Conservation (phyloP, 345 rosid genomes). For the Eucalyptus cloeziana region DNA sequence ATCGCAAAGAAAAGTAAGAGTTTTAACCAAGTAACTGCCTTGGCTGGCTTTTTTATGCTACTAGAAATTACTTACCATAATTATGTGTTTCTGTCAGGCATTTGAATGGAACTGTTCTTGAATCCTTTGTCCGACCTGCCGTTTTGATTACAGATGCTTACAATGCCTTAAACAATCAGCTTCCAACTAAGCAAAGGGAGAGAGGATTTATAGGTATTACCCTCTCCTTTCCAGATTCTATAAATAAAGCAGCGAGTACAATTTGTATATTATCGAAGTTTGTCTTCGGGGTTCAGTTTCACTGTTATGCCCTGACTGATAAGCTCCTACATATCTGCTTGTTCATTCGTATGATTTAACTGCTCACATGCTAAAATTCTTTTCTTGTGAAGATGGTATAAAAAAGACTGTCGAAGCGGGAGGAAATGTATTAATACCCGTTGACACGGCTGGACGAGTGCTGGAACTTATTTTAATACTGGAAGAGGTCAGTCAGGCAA, state of each 20-base stretch:
- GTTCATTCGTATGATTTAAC: not conserved
- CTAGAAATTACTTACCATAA: not conserved
- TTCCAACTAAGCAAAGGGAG: slow-evolving; percentile 79
- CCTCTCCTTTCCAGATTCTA: not conserved
- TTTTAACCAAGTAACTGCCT: slow-evolving; percentile 1
- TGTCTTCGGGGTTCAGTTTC: not conserved
- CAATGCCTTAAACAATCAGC: slow-evolving; percentile 79
- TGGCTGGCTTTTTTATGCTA: not conserved
- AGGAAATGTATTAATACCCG: slow-evolving; percentile 89
- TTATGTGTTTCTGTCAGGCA: slow-evolving; percentile 47
- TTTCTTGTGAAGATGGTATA: slow-evolving; percentile 27
- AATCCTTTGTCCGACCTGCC: slow-evolving; percentile 91
- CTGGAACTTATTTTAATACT: slow-evolving; percentile 85
- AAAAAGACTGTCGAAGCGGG: slow-evolving; percentile 68
- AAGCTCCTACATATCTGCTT: not conserved
- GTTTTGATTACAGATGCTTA: slow-evolving; percentile 93
- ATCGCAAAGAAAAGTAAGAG: slow-evolving; percentile 80
- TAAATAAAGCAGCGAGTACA: not conserved
- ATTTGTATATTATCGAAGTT: not conserved
- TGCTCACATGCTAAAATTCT: not conserved
- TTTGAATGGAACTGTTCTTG: slow-evolving; percentile 91
- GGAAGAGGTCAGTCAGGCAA: slow-evolving; percentile 55
- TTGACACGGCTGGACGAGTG: slow-evolving; percentile 86
- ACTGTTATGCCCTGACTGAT: not conserved
- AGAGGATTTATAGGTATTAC: slow-evolving; percentile 56